Conservation (phyloP, 2,329 filamentous ascomycete genomes). For the Hortaea werneckii region DNA sequence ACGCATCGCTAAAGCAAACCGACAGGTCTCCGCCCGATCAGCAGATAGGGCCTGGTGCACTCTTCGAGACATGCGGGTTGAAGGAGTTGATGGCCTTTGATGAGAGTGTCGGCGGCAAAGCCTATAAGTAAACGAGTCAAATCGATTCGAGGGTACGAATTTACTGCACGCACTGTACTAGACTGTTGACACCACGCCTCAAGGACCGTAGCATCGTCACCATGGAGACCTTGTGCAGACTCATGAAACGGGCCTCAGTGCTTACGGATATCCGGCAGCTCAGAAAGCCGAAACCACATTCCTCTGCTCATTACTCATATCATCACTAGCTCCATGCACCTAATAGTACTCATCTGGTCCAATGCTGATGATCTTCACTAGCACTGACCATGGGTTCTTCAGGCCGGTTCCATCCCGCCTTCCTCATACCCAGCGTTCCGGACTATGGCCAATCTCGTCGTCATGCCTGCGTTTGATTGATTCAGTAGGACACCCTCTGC, state of each 20-base stretch:
- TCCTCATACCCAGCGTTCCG: not conserved
- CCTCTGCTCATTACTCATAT: not conserved
- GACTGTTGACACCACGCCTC: not conserved
- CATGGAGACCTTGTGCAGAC: too few species aligned
- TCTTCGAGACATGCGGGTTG: slow-evolving; percentile 46
- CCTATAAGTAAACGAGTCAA: slow-evolving; percentile 9
- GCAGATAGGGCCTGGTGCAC: slow-evolving; percentile 34
- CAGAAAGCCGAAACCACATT: not conserved
- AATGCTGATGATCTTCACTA: not conserved
- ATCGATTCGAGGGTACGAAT: not conserved
- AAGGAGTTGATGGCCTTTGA: slow-evolving; percentile 43
- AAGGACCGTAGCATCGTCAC: too few species aligned
- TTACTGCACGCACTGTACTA: too few species aligned
- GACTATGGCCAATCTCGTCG: not conserved
- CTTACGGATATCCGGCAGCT: not conserved
- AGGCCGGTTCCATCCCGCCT: not conserved
- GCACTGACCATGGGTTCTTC: not conserved
- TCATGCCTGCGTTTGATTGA: not conserved
- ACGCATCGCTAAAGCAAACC: slow-evolving; percentile 26
- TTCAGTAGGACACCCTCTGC: not conserved
- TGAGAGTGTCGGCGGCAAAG: slow-evolving; percentile 32
- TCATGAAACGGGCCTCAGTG: too few species aligned
- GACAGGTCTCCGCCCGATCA: slow-evolving; percentile 28
- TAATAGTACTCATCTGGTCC: not conserved
- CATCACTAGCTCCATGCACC: not conserved